These are phyloP conservation scores for Blastomyces emzantsi DNA, from an alignment of 2,329 filamentous ascomycete genomes.

Conservation along the genomic window DNA sequence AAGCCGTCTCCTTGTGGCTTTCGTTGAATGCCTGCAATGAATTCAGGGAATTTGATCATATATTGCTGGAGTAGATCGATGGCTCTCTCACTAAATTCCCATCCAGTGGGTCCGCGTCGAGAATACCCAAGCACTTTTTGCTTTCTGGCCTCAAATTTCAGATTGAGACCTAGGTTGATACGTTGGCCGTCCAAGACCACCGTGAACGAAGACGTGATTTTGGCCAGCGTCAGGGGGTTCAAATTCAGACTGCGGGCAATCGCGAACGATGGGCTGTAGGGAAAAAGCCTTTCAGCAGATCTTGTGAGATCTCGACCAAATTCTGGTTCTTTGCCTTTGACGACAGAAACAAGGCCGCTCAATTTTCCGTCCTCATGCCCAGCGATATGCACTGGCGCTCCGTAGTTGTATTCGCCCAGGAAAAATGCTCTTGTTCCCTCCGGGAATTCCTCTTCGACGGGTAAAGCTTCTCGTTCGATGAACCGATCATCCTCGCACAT, in stretches of 20 bases:
- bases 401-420: conserved; percentile 86
- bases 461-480: conserved; percentile 76
- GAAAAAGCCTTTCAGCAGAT: conserved; percentile 59
- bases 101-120: conserved; percentile 72
- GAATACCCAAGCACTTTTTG: conserved; percentile 95
- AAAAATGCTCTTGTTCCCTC: conserved; percentile 78
- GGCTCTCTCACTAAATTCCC: conserved; percentile 89
- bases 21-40: conserved; percentile 77
- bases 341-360: conserved; percentile 65
- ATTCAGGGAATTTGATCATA: conserved; percentile 90
- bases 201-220: conserved; percentile 89
- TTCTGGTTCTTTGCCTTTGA: conserved; percentile 65
- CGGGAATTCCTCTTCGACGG: conserved; percentile 88
- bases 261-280: conserved; percentile 79
- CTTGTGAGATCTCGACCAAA: conserved; percentile 68
- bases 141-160: conserved; percentile 95
- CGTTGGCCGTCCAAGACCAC: conserved; percentile 73
- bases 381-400: conserved; percentile 74
- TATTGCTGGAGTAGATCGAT: conserved; percentile 74
- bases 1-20: conserved; percentile 82
- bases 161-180: conserved; percentile 84
- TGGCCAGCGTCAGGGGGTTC: conserved; percentile 82
- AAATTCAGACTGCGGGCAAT: conserved; percentile 74
- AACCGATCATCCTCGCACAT: conserved; percentile 88
- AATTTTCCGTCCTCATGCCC: conserved; percentile 66